Evolutionary conservation across 1,139 yeast genomes (phyloP).

Genomic region (Hansenula sp.): DNA sequence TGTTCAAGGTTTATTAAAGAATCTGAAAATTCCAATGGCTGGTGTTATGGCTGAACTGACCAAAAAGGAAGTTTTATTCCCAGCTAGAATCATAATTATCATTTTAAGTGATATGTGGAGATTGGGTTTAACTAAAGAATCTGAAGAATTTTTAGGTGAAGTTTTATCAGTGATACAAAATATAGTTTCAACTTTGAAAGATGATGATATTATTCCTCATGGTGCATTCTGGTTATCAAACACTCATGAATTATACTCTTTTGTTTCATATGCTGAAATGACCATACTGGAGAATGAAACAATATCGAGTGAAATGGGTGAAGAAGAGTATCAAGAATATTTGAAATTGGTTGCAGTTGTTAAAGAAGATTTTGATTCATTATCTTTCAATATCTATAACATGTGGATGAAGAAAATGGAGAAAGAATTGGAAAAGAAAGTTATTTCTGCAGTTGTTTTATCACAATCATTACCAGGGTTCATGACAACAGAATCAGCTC

Average conservation of each 20-base stretch:
- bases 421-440: constrained; percentile 85
- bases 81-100: constrained; percentile 90
- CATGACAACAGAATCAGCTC: constrained; percentile 82
- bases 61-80: constrained; percentile 90
- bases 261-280: constrained; percentile 89
- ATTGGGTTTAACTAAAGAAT: constrained; percentile 85
- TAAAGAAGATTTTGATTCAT: constrained; percentile 89
- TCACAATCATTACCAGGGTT: constrained; percentile 97
- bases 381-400: constrained; percentile 91
- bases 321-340: constrained; percentile 86
- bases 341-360: constrained; percentile 86
- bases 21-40: constrained; percentile 86
- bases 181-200: constrained; percentile 64
- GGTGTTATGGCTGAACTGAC: constrained; percentile 78
- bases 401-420: constrained; percentile 98
- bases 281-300: constrained; percentile 83
- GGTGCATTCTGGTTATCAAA: constrained; percentile 99
- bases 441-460: constrained; percentile 88
- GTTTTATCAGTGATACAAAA: constrained; percentile 78
- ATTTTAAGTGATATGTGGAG: constrained; percentile 98
- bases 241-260: constrained; percentile 92
- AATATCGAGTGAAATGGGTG: constrained; percentile 80
- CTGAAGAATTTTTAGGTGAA: constrained; percentile 88
- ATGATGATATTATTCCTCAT: constrained; percentile 83
- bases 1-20: constrained; percentile 81